phyloP scores from a whole-genome alignment of 768 basidiomycete species.

The Trametes sanguinea region DNA sequence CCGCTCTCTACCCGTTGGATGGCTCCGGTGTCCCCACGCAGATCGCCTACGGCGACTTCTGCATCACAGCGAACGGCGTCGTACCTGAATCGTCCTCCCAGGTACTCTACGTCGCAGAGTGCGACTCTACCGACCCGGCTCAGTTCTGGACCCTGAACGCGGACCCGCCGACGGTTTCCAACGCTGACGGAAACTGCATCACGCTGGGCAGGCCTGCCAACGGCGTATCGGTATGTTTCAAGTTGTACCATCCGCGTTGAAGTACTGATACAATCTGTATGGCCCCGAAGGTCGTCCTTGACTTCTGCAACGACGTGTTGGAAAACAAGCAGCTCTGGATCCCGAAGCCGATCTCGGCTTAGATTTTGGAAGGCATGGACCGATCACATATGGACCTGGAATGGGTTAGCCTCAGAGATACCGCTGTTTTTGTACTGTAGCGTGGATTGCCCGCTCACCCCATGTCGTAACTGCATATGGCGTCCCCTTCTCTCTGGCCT shows the following conservation, averaged over 20 bases:
- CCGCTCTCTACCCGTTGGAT: conserved; percentile 1
- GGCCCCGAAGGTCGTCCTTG: conserved; percentile 2
- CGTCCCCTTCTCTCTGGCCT: too few relatives aligned
- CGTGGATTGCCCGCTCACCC: too few relatives aligned
- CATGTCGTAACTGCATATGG: too few relatives aligned
- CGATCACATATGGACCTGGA: too few relatives aligned
- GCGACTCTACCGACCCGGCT: conserved; percentile 6
- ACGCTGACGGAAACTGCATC: conserved; percentile 21
- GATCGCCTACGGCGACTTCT: conserved; percentile 10
- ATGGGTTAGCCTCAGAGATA: too few relatives aligned
- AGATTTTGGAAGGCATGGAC: background rate
- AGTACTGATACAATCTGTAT: background rate
- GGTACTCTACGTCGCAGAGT: conserved; percentile 13
- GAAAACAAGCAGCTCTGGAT: conserved; percentile 10
- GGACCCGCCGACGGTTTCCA: conserved; percentile 15
- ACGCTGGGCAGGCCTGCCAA: conserved; percentile 16
- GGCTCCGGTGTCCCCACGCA: conserved; percentile 11
- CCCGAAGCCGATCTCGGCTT: conserved; percentile 7
- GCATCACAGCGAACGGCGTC: conserved; percentile 17
- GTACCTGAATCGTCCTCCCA: conserved; percentile 7
- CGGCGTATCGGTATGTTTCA: conserved; percentile 4
- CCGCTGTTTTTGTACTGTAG: too few relatives aligned
- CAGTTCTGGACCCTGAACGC: conserved; percentile 19
- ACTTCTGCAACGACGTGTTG: background rate
- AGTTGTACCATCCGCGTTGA: background rate